Evolutionary conservation across 2,329 filamentous ascomycete species (phyloP).

Genomic region (Neofusicoccum umdonicola): DNA sequence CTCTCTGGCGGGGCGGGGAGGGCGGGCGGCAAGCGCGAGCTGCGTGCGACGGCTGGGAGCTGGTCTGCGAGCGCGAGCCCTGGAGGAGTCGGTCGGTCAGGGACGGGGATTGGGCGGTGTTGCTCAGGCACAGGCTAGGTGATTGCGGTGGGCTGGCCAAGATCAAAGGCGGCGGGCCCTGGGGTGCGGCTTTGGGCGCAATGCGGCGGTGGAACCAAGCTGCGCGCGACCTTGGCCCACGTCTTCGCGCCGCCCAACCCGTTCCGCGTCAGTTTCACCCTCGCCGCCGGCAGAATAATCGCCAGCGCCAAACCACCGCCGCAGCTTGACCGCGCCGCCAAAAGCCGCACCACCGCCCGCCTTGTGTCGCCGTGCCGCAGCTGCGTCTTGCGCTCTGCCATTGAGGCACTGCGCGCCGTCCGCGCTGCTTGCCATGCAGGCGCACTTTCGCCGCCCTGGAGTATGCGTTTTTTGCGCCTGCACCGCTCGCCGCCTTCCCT

Average conservation of each 20-base stretch:
- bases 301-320: background rate
- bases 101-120: slow-evolving; percentile 3
- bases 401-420: background rate
- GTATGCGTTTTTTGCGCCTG: slow-evolving; percentile 42
- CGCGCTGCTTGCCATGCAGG: background rate
- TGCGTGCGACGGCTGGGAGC: background rate
- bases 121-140: slow-evolving; percentile 13
- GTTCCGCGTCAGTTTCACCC: background rate
- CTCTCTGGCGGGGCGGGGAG: background rate
- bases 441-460: slow-evolving; percentile 25
- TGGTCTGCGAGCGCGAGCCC: background rate
- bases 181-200: slow-evolving; percentile 7
- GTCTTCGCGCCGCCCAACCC: background rate
- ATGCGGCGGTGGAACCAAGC: background rate
- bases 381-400: background rate
- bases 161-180: slow-evolving; percentile 12
- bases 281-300: background rate
- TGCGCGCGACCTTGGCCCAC: background rate
- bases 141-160: slow-evolving; percentile 6
- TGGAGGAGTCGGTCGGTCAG: background rate
- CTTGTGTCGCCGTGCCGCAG: no score
- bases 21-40: background rate
- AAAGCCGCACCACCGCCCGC: no score
- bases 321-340: no score
- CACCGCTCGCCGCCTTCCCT: background rate